phyloP scores from a whole-genome alignment of 192 early-diverging fungal genomes.

The Linnemannia zychae region DNA sequence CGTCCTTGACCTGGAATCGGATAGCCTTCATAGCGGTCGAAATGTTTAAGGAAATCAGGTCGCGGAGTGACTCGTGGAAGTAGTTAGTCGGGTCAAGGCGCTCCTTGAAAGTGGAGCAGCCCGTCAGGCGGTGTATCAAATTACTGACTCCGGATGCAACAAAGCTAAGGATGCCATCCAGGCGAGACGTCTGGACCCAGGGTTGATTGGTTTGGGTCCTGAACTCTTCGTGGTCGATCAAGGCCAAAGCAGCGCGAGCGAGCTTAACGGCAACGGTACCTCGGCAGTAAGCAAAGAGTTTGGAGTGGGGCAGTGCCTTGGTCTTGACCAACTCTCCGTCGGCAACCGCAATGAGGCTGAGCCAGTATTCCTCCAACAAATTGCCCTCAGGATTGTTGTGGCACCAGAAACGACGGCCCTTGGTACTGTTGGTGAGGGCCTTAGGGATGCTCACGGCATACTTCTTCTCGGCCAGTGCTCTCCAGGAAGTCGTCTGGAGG shows the following conservation, averaged over 20 bases:
- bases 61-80: conserved; percentile 17
- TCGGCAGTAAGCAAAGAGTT: conserved; percentile 22
- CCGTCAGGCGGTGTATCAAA: conserved; percentile 16
- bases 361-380: conserved; percentile 20
- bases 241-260: conserved; percentile 12
- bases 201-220: not conserved
- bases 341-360: conserved; percentile 13
- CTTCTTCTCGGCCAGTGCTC: not conserved
- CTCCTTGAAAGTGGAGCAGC: conserved; percentile 20
- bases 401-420: conserved; percentile 18
- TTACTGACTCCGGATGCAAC: conserved; percentile 25
- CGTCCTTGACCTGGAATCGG: conserved; percentile 2
- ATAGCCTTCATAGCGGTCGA: not conserved
- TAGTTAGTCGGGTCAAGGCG: not conserved
- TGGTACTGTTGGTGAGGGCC: not conserved
- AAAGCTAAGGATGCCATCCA: conserved; percentile 24
- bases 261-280: conserved; percentile 23
- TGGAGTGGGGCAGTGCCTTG: not conserved
- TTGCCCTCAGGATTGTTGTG: not conserved
- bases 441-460: conserved; percentile 18
- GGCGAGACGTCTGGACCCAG: not conserved
- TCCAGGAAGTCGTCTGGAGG: conserved; percentile 22
- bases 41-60: conserved; percentile 3
- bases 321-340: conserved; percentile 33
- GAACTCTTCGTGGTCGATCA: conserved; percentile 12